phyloP scores from a whole-genome alignment of 495 filamentous ascomycete species.

The Xylaria castorea region DNA sequence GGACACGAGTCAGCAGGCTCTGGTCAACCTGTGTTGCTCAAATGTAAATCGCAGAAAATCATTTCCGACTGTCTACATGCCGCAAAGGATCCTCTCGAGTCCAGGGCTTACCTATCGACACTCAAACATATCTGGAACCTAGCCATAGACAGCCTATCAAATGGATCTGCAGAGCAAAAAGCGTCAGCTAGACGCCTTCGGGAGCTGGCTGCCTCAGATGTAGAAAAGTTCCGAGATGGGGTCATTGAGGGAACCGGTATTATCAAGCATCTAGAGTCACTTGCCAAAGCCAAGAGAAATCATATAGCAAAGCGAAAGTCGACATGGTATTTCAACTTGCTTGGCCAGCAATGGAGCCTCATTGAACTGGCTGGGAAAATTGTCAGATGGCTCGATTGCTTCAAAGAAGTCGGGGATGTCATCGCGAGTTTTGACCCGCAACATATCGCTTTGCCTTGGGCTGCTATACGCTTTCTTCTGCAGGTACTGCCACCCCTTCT shows the following conservation, averaged over 20 bases:
- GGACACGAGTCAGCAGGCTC: not conserved
- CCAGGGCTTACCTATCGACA: not conserved
- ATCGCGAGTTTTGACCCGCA: not conserved
- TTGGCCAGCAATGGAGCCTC: not conserved
- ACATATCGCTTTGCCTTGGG: slow-evolving; percentile 6
- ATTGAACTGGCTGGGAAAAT: slow-evolving; percentile 1
- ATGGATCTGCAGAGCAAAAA: not conserved
- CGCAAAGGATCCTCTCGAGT: not conserved
- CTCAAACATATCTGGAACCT: not conserved
- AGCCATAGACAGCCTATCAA: not conserved
- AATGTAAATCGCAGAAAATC: not conserved
- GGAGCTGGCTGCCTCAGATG: not conserved
- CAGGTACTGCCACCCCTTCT: not conserved
- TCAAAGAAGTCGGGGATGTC: slow-evolving; percentile 1
- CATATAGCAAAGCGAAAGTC: slow-evolving; percentile 7
- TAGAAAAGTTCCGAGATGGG: not conserved
- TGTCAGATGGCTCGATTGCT: not conserved
- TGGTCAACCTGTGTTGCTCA: not conserved
- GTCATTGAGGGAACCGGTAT: not conserved
- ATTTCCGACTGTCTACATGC: not conserved
- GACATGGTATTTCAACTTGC: not conserved
- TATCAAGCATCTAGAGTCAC: not conserved
- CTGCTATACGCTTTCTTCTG: slow-evolving; percentile 2
- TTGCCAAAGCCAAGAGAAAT: slow-evolving; percentile 5
- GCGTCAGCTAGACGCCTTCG: not conserved